These are phyloP conservation scores for Syzygium malaccense DNA, from an alignment of 441 rosid species.

Conservation along the genomic window DNA sequence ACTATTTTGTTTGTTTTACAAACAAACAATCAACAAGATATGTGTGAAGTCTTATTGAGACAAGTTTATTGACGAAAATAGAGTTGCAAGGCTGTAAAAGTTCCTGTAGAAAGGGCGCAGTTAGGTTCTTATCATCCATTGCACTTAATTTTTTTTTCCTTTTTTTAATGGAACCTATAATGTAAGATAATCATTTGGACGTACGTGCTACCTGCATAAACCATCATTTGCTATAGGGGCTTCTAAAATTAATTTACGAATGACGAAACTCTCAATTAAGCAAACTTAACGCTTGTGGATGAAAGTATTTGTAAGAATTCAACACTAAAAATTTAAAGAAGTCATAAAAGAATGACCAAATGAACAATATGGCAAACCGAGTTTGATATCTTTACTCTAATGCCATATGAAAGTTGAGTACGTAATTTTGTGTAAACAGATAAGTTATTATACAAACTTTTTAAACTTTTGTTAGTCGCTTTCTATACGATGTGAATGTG, in stretches of 20 bases:
- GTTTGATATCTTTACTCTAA: not conserved
- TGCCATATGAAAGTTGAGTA: not conserved
- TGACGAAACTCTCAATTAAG: not conserved
- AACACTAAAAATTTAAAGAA: too few relatives aligned
- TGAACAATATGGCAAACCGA: too few relatives aligned
- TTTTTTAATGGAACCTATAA: not conserved
- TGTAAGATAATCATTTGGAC: not conserved
- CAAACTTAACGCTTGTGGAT: too few relatives aligned
- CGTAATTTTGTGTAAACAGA: too few relatives aligned
- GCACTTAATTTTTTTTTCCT: not conserved
- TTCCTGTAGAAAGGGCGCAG: not conserved
- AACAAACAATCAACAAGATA: not conserved
- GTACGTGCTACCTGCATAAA: not conserved
- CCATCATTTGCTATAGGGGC: not conserved
- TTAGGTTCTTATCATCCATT: not conserved
- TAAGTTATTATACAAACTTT: too few relatives aligned
- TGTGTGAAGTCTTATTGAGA: not conserved
- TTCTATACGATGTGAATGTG: not conserved
- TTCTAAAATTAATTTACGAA: not conserved
- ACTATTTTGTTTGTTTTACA: too few relatives aligned
- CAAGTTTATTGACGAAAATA: not conserved
- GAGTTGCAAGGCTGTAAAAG: not conserved
- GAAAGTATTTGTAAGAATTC: too few relatives aligned
- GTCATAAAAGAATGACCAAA: too few relatives aligned
- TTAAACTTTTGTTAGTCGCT: too few relatives aligned